Conservation (phyloP, 805 yeast genomes). For the Pichia nakasei region DNA sequence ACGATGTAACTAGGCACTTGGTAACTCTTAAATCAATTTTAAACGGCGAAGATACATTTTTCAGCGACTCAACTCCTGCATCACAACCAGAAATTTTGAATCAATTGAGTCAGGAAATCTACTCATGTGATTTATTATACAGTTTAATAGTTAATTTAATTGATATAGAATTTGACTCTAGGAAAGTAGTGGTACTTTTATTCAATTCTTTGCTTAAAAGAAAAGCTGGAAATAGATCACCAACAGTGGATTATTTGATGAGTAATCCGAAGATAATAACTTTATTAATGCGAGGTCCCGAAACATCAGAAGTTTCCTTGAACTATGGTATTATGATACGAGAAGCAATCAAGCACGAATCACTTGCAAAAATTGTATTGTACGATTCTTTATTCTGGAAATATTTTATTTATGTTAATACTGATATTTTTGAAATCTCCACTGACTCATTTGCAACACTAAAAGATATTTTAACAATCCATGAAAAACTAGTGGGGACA, state of each 20-base stretch:
- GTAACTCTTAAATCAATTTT: constrained; percentile 56
- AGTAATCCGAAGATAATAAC: constrained; percentile 57
- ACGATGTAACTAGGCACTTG: constrained; percentile 61
- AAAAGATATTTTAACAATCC: constrained; percentile 58
- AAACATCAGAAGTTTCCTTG: constrained; percentile 60
- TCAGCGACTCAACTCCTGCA: constrained; percentile 8
- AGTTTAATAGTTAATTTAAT: constrained; percentile 49
- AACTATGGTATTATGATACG: constrained; percentile 72
- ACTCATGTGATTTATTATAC: constrained; percentile 58
- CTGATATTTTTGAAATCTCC: constrained; percentile 77
- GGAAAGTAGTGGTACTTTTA: constrained; percentile 70
- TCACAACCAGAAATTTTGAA: constrained; percentile 68
- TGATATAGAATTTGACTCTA: constrained; percentile 79
- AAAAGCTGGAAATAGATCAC: constrained; percentile 65
- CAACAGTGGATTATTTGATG: constrained; percentile 79
- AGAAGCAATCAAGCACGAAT: constrained; percentile 77
- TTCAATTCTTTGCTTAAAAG: constrained; percentile 74
- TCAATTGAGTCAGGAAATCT: constrained; percentile 71
- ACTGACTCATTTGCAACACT: constrained; percentile 82
- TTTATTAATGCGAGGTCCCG: constrained; percentile 63
- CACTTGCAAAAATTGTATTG: constrained; percentile 51
- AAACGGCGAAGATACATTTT: constrained; percentile 32
- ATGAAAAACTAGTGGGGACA: constrained; percentile 59
- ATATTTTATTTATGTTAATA: constrained; percentile 67
- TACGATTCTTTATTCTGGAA: constrained; percentile 66